Conservation (phyloP, 805 yeast species). For the Kodamaea kaohsiungensis region DNA sequence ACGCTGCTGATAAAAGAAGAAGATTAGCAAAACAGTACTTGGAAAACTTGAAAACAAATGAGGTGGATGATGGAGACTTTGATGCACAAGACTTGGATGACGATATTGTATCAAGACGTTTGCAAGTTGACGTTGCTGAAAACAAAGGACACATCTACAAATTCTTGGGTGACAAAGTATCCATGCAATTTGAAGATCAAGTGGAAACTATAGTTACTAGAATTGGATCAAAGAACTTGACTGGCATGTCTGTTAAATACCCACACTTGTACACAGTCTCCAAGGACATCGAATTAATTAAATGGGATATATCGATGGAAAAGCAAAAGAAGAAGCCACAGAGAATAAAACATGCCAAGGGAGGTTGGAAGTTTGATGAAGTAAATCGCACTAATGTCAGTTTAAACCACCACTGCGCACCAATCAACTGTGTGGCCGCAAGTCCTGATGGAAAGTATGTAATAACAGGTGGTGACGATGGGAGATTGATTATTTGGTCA, state of each 20-base stretch:
- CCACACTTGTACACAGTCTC: constrained; percentile 77
- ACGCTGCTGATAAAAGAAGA: constrained; percentile 91
- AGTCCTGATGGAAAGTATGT: constrained; percentile 85
- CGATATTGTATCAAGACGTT: constrained; percentile 77
- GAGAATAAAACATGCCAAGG: constrained; percentile 63
- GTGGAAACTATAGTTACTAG: constrained; percentile 46
- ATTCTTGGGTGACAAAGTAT: constrained; percentile 54
- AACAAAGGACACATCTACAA: constrained; percentile 81
- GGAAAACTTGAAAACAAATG: constrained; percentile 64
- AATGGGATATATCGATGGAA: constrained; percentile 62
- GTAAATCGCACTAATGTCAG: constrained; percentile 48
- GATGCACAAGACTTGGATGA: constrained; percentile 91
- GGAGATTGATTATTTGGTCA: constrained; percentile 82
- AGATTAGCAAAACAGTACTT: constrained; percentile 91
- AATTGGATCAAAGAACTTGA: constrained; percentile 60
- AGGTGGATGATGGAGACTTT: constrained; percentile 47
- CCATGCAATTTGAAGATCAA: constrained; percentile 38
- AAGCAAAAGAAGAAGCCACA: constrained; percentile 51
- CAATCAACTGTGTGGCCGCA: constrained; percentile 75
- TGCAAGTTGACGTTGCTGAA: constrained; percentile 88
- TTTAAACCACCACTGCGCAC: constrained; percentile 71
- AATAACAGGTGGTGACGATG: constrained; percentile 89
- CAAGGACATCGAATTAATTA: constrained; percentile 76
- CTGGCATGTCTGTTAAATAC: constrained; percentile 54
- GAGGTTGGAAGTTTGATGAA: constrained; percentile 50